Conservation (phyloP, 805 yeast species). For the Metschnikowia lochheadii region DNA sequence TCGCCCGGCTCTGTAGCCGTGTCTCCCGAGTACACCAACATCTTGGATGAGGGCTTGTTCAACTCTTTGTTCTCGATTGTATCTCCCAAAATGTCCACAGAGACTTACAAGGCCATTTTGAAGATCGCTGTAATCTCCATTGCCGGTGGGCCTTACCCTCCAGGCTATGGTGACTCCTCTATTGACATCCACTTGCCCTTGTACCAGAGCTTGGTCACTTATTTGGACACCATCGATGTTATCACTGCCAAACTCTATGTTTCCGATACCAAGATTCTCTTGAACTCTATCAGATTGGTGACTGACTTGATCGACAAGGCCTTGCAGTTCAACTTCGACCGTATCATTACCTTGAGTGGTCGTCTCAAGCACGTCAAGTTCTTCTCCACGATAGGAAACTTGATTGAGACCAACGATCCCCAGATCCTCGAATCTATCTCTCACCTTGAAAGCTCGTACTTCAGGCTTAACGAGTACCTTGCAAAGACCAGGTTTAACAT, state of each 20-base stretch:
- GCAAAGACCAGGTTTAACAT: constrained; percentile 33
- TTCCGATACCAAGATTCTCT: constrained; percentile 42
- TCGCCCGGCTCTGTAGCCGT: constrained; percentile 36
- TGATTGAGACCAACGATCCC: constrained; percentile 38
- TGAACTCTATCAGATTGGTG: constrained; percentile 42
- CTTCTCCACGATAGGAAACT: constrained; percentile 39
- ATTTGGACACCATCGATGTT: constrained; percentile 40
- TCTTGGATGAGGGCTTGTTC: constrained; percentile 41
- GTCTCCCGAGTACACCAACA: constrained; percentile 27
- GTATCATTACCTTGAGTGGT: constrained; percentile 42
- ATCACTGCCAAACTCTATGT: constrained; percentile 40
- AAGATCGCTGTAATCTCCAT: constrained; percentile 40
- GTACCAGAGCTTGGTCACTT: constrained; percentile 33
- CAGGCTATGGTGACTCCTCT: constrained; percentile 27
- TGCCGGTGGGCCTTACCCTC: constrained; percentile 41
- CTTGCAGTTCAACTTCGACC: constrained; percentile 38
- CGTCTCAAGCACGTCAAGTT: constrained; percentile 46
- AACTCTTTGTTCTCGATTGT: constrained; percentile 40
- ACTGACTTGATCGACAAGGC: constrained; percentile 42
- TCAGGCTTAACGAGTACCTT: constrained; percentile 34
- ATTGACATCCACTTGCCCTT: constrained; percentile 36
- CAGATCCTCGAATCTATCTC: constrained; percentile 28
- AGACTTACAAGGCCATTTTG: constrained; percentile 44
- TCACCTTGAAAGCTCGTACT: constrained; percentile 31
- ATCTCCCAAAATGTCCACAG: constrained; percentile 38